Base-by-base conservation (phyloP, 2,329 filamentous ascomycete species). In the Ceratocystis diversiconidia region DNA sequence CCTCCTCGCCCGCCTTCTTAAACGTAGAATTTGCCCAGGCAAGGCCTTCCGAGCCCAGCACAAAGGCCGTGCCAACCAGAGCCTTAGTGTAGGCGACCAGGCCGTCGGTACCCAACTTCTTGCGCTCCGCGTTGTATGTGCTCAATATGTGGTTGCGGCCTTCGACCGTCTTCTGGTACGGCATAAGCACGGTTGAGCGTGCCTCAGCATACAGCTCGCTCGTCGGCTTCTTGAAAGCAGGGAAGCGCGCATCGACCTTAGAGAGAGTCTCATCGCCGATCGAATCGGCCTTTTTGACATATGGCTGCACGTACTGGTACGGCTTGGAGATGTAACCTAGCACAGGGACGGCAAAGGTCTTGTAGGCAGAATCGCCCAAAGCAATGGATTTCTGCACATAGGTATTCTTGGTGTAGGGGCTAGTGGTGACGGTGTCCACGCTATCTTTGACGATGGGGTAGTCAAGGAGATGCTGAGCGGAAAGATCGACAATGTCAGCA, bases 361-460 rank as follows among this genome's bases (percentile, higher is more conserved):
- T 79, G 80, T 92, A 95, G 71, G 86, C 86, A 68, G 85, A 83
- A 73, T 88, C 83, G 74, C 87, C 83, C 69, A 94, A 77, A 71
- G 88, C 81, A 73, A 96, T 79, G 55, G 90, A 92, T 77, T 87
- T 91, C 75, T 90, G 86, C 73, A 89, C 92, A 73, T 89, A 87
- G 62, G 89, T 86, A 77, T 92, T 90, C 73, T 83, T 79, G 77
- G 91, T 89, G 82, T 95, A 87, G 73, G 84, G 85, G 68, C 83
- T 79, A 36, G 62, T 62, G 57, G 65, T 62, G 44, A 67, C 65
- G 46, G 65, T 67, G 19, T 67, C 62, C 76, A 96, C 84, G 72
- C 85, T 79, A 75, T 95, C 90, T 73, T 84, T 84, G 73, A 96
- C 83, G 70, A 95, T 76, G 50, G 92, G 92, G 77, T 95, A 96